Base-by-base conservation (phyloP, 768 basidiomycete species). In the Mycena polygramma region DNA sequence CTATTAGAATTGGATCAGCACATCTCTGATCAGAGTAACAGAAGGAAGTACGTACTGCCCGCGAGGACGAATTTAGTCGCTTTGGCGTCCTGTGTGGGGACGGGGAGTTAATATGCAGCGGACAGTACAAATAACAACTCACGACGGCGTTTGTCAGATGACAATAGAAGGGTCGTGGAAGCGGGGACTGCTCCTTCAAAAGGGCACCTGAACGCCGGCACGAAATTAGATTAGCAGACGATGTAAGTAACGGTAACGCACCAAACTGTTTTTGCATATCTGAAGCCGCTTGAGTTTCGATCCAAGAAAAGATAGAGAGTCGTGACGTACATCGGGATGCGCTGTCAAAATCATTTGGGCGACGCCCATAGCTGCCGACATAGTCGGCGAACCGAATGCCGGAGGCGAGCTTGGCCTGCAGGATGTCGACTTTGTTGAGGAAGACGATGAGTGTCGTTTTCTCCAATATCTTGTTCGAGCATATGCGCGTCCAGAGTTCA, bases 191-290 rank as follows among this genome's bases (percentile, higher is more conserved):
- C 53, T 91, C 87, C 75, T 86, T 91, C 68, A 86, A 82, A 52
- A 90, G 84, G n/a, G 78, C 79, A 51, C 79, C 84, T 88, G 88
- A 86, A 43, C 2, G 4, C 41, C 41, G 30, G 45, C 7, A 6
- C 17, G 14, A 43, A 11, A 92, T 94, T 67, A 92, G 84, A 79
- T 93, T 83, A 87, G 30, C 13, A 17, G 5, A 2, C 0, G 41
- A 14, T 54, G 19, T 7, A 9, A 7, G 45, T 17, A 57, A 43
- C 17, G 2, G 13, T 13, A 69, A 77, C 77, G 69, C 66, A 81
- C 86, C 83, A 75, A 93, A 94, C 76, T 93, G 93, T 79, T 89
- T 90, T 76, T 82, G 86, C 64, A 94, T 84, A 79, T 93, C 92
- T 93, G 30, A 6, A n/a, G 30, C 70, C 45, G 51, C 36, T 2